These are phyloP conservation scores for Blastocystis hominis DNA, from an alignment of 352 stramenopile genomes.

Conservation along the genomic window DNA sequence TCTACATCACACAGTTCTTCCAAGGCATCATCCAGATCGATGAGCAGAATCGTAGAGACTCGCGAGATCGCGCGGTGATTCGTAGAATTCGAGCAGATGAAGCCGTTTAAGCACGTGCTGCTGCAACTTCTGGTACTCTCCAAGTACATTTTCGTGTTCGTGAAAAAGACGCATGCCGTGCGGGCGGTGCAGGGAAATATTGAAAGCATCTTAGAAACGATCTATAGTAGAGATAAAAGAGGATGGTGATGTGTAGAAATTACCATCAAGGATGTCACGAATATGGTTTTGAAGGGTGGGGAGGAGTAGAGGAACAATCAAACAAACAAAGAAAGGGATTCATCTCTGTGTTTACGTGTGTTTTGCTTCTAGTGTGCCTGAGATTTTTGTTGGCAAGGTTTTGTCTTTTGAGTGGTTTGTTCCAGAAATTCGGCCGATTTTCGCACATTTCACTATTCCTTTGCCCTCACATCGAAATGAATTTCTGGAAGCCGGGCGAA, in stretches of 20 bases:
- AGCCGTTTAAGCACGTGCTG: neutral
- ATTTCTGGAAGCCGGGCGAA: constrained; percentile 52
- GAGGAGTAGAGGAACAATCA: neutral
- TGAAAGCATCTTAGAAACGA: neutral
- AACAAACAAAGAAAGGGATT: neutral
- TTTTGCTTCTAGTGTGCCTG: neutral
- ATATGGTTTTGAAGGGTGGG: neutral
- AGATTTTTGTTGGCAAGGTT: neutral
- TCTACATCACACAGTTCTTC: neutral
- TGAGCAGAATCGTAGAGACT: neutral
- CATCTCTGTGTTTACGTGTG: neutral
- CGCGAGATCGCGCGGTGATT: neutral
- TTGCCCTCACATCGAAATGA: neutral
- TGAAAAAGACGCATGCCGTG: neutral
- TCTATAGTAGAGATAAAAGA: neutral
- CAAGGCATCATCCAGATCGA: neutral
- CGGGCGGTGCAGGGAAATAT: neutral
- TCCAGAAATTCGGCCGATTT: neutral
- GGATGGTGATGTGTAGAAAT: neutral
- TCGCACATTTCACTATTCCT: neutral
- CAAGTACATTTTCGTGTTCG: neutral
- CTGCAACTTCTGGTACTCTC: neutral
- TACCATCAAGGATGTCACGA: neutral
- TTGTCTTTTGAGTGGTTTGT: neutral
- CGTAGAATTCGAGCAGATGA: neutral